Conservation (phyloP, 495 filamentous ascomycete species). For the Amniculicola lignicola region DNA sequence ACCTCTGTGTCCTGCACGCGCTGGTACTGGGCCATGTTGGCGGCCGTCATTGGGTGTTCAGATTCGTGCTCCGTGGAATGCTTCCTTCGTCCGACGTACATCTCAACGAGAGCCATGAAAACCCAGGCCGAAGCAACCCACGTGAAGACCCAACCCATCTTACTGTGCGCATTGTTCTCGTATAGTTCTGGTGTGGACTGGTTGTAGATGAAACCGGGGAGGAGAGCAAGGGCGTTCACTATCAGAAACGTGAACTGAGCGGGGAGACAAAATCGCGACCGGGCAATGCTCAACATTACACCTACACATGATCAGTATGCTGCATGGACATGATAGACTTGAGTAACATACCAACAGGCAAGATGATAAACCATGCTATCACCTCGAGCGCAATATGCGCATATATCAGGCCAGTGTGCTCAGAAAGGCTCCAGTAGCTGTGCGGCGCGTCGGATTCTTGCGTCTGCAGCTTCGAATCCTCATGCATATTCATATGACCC, state of each 20-base stretch:
- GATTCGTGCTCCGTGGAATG: slow-evolving; percentile 47
- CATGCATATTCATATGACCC: slow-evolving; percentile 20
- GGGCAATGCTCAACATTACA: slow-evolving; percentile 79
- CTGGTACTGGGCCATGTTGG: slow-evolving; percentile 62
- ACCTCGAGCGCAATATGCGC: slow-evolving; percentile 80
- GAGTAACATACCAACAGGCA: slow-evolving; percentile 70
- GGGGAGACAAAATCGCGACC: slow-evolving; percentile 69
- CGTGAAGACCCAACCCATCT: slow-evolving; percentile 82
- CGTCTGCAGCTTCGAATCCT: slow-evolving; percentile 11
- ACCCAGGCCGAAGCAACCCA: slow-evolving; percentile 68
- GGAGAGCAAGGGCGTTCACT: slow-evolving; percentile 65
- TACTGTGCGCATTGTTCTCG: slow-evolving; percentile 81
- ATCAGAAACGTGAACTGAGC: slow-evolving; percentile 73
- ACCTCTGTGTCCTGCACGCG: slow-evolving; percentile 48
- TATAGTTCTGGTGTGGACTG: slow-evolving; percentile 83
- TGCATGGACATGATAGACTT: background rate
- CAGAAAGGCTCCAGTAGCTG: slow-evolving; percentile 74
- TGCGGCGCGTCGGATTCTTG: background rate
- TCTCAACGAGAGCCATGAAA: slow-evolving; percentile 54
- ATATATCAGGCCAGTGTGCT: slow-evolving; percentile 64
- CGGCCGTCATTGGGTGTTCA: slow-evolving; percentile 67
- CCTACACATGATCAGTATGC: slow-evolving; percentile 46
- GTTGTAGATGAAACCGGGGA: slow-evolving; percentile 76
- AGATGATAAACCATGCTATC: slow-evolving; percentile 74
- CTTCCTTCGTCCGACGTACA: slow-evolving; percentile 46